Conservation (phyloP, 805 yeast genomes). For the Grigorovia yakushimaensis region DNA sequence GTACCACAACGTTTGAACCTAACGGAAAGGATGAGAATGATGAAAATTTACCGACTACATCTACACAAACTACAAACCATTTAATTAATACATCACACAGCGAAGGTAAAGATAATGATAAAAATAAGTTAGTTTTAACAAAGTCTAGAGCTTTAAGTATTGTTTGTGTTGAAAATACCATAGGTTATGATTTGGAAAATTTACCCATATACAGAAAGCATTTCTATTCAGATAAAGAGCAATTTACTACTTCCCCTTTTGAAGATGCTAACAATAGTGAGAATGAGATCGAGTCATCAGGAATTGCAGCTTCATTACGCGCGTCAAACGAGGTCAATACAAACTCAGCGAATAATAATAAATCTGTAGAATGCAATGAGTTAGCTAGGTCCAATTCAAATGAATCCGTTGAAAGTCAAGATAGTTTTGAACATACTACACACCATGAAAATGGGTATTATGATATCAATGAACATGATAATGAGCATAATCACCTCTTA, state of each 20-base stretch:
- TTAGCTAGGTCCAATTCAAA: not conserved
- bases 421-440: not conserved
- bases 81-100: not conserved
- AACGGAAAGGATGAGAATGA: not conserved
- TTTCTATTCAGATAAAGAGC: conserved; percentile 12
- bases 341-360: too few species aligned
- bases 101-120: not conserved
- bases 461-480: not conserved
- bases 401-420: not conserved
- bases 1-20: conserved; percentile 4
- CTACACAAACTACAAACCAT: not conserved
- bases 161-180: conserved; percentile 26
- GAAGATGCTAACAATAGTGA: not conserved
- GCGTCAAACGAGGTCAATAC: too few species aligned
- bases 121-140: not conserved
- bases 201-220: conserved; percentile 25
- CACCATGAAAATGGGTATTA: not conserved
- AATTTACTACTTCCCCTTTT: not conserved
- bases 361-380: not conserved
- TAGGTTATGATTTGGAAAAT: conserved; percentile 30
- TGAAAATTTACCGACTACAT: not conserved
- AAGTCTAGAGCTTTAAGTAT: conserved; percentile 6
- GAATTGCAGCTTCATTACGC: too few species aligned
- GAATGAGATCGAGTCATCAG: too few species aligned
- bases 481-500: conserved; percentile 7